phyloP scores from a whole-genome alignment of 495 filamentous ascomycete genomes.

The Saxophila tyrrhenica region DNA sequence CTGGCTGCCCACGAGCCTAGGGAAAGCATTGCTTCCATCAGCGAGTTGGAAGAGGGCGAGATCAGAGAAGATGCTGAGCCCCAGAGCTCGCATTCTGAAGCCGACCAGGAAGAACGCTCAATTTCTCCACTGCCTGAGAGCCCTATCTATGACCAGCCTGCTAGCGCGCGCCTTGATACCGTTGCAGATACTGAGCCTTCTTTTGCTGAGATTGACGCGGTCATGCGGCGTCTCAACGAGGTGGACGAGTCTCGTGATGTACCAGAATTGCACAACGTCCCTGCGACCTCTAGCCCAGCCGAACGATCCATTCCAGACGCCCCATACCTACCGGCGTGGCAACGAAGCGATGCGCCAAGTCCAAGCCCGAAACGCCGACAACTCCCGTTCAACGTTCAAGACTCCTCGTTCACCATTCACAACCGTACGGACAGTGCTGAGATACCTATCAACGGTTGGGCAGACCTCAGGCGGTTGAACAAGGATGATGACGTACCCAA shows the following conservation, averaged over 20 bases:
- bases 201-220: slow-evolving; percentile 70
- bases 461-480: slow-evolving; percentile 49
- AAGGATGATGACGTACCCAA: slow-evolving; percentile 51
- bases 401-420: slow-evolving; percentile 13
- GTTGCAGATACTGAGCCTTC: slow-evolving; percentile 35
- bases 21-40: slow-evolving; percentile 3
- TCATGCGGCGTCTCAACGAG: slow-evolving; percentile 72
- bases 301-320: slow-evolving; percentile 27
- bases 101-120: not conserved
- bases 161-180: slow-evolving; percentile 2
- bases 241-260: slow-evolving; percentile 29
- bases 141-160: not conserved
- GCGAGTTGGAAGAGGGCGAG: slow-evolving; percentile 16
- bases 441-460: slow-evolving; percentile 17
- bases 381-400: slow-evolving; percentile 5
- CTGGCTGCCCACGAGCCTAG: not conserved
- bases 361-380: slow-evolving; percentile 51
- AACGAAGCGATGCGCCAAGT: slow-evolving; percentile 54
- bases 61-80: slow-evolving; percentile 8
- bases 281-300: slow-evolving; percentile 38
- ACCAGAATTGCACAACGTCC: slow-evolving; percentile 36
- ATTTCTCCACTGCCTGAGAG: not conserved
- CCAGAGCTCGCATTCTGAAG: not conserved
- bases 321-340: slow-evolving; percentile 35
- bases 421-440: slow-evolving; percentile 15